Percentiles rank a stretch among this genome's conserved stretches.
Evolutionary conservation across 352 stramenopile species (phyloP).

Genomic region (Phytopythium vexans): DNA sequence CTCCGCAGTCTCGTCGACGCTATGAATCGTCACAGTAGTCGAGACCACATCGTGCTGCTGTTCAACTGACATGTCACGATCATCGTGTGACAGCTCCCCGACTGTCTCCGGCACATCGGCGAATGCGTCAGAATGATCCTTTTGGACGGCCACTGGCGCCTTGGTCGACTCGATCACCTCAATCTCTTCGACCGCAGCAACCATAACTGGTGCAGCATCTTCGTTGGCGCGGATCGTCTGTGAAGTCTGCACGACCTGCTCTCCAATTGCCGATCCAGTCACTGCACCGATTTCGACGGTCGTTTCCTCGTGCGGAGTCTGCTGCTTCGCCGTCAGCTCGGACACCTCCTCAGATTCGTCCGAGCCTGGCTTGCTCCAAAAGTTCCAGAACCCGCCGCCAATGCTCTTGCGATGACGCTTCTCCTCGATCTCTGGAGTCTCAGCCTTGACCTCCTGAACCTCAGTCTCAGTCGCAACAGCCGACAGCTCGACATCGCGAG

Average conservation of each 20-base stretch:
- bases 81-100: no score
- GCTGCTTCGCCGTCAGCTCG: neutral
- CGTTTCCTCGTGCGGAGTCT: neutral
- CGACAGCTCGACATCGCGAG: neutral
- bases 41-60: neutral
- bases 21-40: no score
- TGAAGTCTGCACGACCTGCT: neutral
- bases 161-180: no score
- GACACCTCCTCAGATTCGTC: neutral
- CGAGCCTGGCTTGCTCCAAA: slow-evolving; percentile 2
- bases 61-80: neutral
- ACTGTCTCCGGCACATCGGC: no score
- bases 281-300: neutral
- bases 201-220: no score
- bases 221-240: no score
- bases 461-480: slow-evolving; percentile 10
- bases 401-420: slow-evolving; percentile 3
- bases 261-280: neutral
- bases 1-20: neutral
- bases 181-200: no score
- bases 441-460: slow-evolving; percentile 16
- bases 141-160: no score
- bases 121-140: no score
- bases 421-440: slow-evolving; percentile 6
- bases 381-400: slow-evolving; percentile 6